Percentiles rank a stretch among this genome's conserved stretches.
These are phyloP conservation scores for Elongisporangium prolatum DNA, from an alignment of 352 stramenopile genomes.

Conservation along the genomic window DNA sequence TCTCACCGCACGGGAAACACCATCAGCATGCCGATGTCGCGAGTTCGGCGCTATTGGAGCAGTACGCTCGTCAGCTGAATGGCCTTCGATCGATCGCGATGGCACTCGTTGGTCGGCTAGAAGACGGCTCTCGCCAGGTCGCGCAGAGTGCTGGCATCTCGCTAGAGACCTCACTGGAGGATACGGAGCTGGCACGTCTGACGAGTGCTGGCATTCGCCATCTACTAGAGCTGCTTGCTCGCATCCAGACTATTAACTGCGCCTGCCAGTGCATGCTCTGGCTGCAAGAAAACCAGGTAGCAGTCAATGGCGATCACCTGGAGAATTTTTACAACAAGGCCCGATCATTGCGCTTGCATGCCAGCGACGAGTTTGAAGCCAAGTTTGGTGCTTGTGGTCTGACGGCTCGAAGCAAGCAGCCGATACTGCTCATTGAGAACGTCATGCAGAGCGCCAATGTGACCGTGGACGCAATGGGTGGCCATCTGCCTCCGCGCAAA, in stretches of 20 bases:
- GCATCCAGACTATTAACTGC: slow-evolving; percentile 48
- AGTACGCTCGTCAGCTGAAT: slow-evolving; percentile 53
- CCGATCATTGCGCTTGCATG: slow-evolving; percentile 38
- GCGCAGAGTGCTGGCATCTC: slow-evolving; percentile 12
- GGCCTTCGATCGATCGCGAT: slow-evolving; percentile 63
- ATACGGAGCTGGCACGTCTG: slow-evolving; percentile 66
- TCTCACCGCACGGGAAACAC: slow-evolving; percentile 16
- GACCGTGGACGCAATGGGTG: slow-evolving; percentile 21
- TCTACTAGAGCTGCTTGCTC: slow-evolving; percentile 61
- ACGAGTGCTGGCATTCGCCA: slow-evolving; percentile 61
- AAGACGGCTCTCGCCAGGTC: slow-evolving; percentile 54
- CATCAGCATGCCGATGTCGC: slow-evolving; percentile 16
- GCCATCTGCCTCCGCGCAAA: slow-evolving; percentile 38
- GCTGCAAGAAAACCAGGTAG: slow-evolving; percentile 52
- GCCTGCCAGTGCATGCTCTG: slow-evolving; percentile 64
- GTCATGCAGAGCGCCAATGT: slow-evolving; percentile 68
- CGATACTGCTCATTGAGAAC: slow-evolving; percentile 67
- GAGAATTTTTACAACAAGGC: slow-evolving; percentile 69
- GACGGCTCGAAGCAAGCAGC: slow-evolving; percentile 44
- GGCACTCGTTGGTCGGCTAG: slow-evolving; percentile 58
- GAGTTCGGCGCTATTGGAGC: slow-evolving; percentile 32
- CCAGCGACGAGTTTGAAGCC: slow-evolving; percentile 64
- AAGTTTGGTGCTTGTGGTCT: slow-evolving; percentile 44
- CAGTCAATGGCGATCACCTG: slow-evolving; percentile 38
- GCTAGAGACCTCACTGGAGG: slow-evolving; percentile 26